A percentile compares a stretch with the other conserved stretches of the same genome.
Conservation (phyloP, 2,329 filamentous ascomycete species). For the Fusarium begoniae region DNA sequence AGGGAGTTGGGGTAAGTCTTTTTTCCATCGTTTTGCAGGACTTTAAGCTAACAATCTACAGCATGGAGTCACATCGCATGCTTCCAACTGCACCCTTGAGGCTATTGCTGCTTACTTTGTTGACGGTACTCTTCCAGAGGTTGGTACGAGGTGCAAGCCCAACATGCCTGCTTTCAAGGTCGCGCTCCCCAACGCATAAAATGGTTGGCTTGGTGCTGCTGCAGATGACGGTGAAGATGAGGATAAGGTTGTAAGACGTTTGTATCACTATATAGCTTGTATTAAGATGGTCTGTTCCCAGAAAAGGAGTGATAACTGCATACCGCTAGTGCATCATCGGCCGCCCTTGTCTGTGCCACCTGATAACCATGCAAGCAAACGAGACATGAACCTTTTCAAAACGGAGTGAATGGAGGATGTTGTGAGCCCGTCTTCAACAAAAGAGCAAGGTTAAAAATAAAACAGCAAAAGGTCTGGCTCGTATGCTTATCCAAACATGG, state of each 20-base stretch:
- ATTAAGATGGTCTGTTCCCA: background rate
- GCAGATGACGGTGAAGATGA: background rate
- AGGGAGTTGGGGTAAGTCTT: slow-evolving; percentile 34
- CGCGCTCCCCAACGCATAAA: background rate
- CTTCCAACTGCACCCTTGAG: slow-evolving; percentile 12
- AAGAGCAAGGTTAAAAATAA: background rate
- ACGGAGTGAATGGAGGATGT: background rate
- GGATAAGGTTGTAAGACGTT: background rate
- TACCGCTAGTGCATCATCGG: background rate
- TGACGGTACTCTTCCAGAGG: slow-evolving; percentile 1
- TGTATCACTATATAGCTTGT: background rate
- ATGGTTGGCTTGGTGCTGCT: background rate
- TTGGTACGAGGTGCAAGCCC: slow-evolving; percentile 18
- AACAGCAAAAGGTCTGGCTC: background rate
- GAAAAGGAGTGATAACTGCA: background rate
- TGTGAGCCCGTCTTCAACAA: background rate
- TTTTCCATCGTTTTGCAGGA: accelerated
- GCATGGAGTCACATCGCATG: slow-evolving; percentile 27
- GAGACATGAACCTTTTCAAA: background rate
- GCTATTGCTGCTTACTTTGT: slow-evolving; percentile 22
- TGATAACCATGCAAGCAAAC: background rate
- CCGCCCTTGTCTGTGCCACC: background rate
- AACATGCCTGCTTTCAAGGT: slow-evolving; percentile 22
- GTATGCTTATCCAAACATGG: background rate
- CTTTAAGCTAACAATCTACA: background rate